These are phyloP conservation scores for Psilocybe azurescens DNA, from an alignment of 768 basidiomycete species.

Conservation along the genomic window DNA sequence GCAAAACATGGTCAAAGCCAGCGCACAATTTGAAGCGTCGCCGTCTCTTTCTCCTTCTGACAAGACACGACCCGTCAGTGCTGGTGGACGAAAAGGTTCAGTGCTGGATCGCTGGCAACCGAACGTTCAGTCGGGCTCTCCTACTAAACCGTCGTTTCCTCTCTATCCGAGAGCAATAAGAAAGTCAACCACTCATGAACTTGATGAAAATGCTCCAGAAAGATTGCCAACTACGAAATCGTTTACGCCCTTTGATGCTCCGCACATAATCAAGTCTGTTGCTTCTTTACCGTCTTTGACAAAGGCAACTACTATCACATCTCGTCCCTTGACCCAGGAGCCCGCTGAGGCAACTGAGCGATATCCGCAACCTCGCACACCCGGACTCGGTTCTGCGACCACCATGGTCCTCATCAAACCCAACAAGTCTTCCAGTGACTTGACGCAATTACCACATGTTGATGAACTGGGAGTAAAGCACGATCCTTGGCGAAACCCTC, in stretches of 20 bases:
- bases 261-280: conserved; percentile 34
- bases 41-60: conserved; percentile 37
- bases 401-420: conserved; percentile 71
- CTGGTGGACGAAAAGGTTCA: conserved; percentile 46
- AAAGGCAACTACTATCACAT: conserved; percentile 23
- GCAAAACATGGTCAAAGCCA: conserved; percentile 79
- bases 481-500: conserved; percentile 18
- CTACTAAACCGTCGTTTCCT: conserved; percentile 43
- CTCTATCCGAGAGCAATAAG: conserved; percentile 39
- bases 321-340: conserved; percentile 22
- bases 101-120: conserved; percentile 80
- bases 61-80: conserved; percentile 33
- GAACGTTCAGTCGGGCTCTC: conserved; percentile 40
- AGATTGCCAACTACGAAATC: background rate
- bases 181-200: conserved; percentile 17
- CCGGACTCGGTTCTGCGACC: conserved; percentile 72
- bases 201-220: background rate
- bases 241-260: background rate
- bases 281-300: conserved; percentile 47
- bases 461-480: conserved; percentile 56
- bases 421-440: conserved; percentile 53
- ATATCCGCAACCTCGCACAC: conserved; percentile 35
- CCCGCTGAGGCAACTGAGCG: conserved; percentile 24
- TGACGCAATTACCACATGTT: conserved; percentile 47
- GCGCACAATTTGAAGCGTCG: conserved; percentile 54